Conservation (phyloP, 805 yeast genomes). For the Yarrowia sp. region DNA sequence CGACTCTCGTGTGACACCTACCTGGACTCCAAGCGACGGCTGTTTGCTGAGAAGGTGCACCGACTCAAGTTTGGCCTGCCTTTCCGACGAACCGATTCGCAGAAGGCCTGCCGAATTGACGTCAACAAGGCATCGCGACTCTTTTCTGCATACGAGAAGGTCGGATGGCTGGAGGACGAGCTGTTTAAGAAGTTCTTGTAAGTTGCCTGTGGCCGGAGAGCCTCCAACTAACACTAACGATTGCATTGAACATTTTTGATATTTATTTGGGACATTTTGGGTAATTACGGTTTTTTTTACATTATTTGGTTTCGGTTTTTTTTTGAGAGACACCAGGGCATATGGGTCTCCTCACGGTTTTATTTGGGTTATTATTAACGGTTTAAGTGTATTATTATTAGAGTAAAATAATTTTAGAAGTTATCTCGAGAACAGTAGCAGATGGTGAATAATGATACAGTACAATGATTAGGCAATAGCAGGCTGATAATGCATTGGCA, state of each 20-base stretch:
- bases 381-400: constrained; percentile 18
- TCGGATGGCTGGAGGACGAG: constrained; percentile 85
- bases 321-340: constrained; percentile 1
- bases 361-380: constrained; percentile 13
- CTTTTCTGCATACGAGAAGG: constrained; percentile 84
- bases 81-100: constrained; percentile 95
- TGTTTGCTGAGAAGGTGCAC: constrained; percentile 84
- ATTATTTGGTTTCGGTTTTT: constrained; percentile 20
- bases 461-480: not conserved
- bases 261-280: constrained; percentile 26
- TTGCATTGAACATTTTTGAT: constrained; percentile 26
- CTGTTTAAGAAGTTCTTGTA: constrained; percentile 54
- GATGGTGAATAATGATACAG: no score
- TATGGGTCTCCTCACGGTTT: constrained; percentile 16
- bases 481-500: not conserved
- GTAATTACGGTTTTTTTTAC: constrained; percentile 16
- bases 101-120: constrained; percentile 95
- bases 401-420: constrained; percentile 3
- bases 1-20: constrained; percentile 86
- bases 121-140: constrained; percentile 93
- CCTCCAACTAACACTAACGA: not conserved
- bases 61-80: constrained; percentile 68
- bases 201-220: not conserved
- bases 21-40: constrained; percentile 70
- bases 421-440: not conserved